Conservation (phyloP, 768 basidiomycete genomes). For the Harrya chromipes region DNA sequence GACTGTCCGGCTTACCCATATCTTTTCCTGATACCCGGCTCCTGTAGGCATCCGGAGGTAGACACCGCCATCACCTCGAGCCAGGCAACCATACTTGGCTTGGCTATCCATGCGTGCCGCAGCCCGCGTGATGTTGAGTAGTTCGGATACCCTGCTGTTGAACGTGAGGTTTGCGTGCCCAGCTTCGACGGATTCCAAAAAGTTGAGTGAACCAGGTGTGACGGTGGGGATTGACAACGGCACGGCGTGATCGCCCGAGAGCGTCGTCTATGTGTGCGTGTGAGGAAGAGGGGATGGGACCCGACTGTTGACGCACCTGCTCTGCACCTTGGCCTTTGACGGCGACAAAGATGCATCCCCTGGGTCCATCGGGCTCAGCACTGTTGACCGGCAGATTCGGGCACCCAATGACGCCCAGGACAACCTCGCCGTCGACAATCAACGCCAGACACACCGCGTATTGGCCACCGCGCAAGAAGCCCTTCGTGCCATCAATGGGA, state of each 20-base stretch:
- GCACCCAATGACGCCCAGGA: constrained; percentile 87
- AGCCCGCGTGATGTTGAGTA: constrained; percentile 61
- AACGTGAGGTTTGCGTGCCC: constrained; percentile 89
- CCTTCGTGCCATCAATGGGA: constrained; percentile 92
- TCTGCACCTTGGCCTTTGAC: constrained; percentile 83
- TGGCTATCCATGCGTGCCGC: constrained; percentile 93
- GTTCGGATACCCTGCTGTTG: constrained; percentile 65
- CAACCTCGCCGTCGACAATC: constrained; percentile 71
- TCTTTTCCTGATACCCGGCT: constrained; percentile 84
- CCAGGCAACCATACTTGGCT: constrained; percentile 88
- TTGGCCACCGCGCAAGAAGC: constrained; percentile 88
- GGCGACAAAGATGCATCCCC: constrained; percentile 83
- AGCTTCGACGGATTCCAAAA: constrained; percentile 91
- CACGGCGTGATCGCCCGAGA: constrained; percentile 47
- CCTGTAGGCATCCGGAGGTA: constrained; percentile 81
- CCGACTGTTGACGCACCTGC: constrained; percentile 42
- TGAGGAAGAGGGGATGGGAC: neutral
- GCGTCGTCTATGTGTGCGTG: constrained; percentile 41
- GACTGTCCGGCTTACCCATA: constrained; percentile 66
- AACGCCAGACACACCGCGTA: constrained; percentile 91
- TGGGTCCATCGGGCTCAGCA: constrained; percentile 50
- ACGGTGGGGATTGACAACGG: constrained; percentile 48
- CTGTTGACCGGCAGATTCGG: constrained; percentile 77
- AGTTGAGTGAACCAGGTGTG: constrained; percentile 48
- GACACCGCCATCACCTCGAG: constrained; percentile 79